phyloP scores from a whole-genome alignment of 2,329 filamentous ascomycete species.

The Aspergillus latus region DNA sequence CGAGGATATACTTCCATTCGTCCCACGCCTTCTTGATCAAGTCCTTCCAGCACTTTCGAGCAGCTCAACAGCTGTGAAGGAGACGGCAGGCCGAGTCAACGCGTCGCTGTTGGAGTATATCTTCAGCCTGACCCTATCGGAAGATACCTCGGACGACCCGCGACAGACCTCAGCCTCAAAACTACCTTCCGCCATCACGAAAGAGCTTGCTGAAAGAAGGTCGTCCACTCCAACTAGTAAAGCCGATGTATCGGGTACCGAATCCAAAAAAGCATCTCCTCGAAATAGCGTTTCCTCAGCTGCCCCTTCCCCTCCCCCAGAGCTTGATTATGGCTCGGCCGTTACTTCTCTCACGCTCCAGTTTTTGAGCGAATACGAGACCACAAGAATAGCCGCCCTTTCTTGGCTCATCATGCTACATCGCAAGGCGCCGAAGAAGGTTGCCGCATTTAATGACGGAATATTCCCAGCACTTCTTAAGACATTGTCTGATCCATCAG shows the following conservation, averaged over 20 bases:
- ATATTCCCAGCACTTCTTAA: slow-evolving; percentile 96
- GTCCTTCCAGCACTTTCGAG: slow-evolving; percentile 93
- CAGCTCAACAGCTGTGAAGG: slow-evolving; percentile 78
- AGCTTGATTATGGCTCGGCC: slow-evolving; percentile 91
- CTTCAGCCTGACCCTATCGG: slow-evolving; percentile 80
- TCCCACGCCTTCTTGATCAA: slow-evolving; percentile 85
- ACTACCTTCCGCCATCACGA: slow-evolving; percentile 41
- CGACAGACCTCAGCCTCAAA: slow-evolving; percentile 40
- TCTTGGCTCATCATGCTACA: slow-evolving; percentile 99
- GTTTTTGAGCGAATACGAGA: slow-evolving; percentile 95
- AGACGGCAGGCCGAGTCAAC: slow-evolving; percentile 87
- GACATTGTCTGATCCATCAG: slow-evolving; percentile 90
- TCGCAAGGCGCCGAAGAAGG: slow-evolving; percentile 87
- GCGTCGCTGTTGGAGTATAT: slow-evolving; percentile 91
- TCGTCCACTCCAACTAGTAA: slow-evolving; percentile 42
- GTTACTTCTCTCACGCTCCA: slow-evolving; percentile 90
- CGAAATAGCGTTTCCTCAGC: slow-evolving; percentile 50
- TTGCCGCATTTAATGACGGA: slow-evolving; percentile 92
- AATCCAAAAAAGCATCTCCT: slow-evolving; percentile 37
- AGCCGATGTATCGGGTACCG: slow-evolving; percentile 29
- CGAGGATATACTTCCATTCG: slow-evolving; percentile 92
- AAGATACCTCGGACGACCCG: slow-evolving; percentile 56
- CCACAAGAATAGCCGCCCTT: slow-evolving; percentile 86
- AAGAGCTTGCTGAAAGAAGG: slow-evolving; percentile 42
- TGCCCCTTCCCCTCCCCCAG: slow-evolving; percentile 48